Percentiles rank a stretch among this genome's conserved stretches.
These are phyloP conservation scores for Patellaria atrata DNA, from an alignment of 495 filamentous ascomycete species.

Conservation along the genomic window DNA sequence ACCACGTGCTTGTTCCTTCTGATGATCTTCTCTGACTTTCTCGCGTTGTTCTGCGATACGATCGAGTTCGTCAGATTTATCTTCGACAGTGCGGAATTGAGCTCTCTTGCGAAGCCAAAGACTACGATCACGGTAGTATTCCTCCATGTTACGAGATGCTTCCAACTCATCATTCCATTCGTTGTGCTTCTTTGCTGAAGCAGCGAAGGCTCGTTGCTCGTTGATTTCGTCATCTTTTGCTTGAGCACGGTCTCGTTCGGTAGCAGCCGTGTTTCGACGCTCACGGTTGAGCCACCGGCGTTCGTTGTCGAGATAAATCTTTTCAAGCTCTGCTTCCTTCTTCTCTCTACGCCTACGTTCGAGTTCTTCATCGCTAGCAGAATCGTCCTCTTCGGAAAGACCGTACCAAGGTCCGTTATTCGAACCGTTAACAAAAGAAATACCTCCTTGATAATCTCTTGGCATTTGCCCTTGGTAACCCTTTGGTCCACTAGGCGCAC, in stretches of 20 bases:
- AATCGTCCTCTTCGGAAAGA: conserved; percentile 75
- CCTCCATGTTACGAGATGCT: conserved; percentile 50
- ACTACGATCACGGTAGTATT: conserved; percentile 76
- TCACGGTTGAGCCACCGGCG: conserved; percentile 84
- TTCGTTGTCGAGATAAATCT: conserved; percentile 72
- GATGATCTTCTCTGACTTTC: conserved; percentile 47
- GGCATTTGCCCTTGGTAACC: conserved; percentile 58
- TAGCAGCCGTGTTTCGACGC: conserved; percentile 61
- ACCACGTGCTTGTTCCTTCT: conserved; percentile 64
- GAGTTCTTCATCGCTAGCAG: conserved; percentile 76
- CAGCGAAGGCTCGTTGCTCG: conserved; percentile 44
- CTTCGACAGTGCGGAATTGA: conserved; percentile 55
- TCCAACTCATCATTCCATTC: conserved; percentile 88
- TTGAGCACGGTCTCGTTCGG: conserved; percentile 67
- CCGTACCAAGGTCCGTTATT: conserved; percentile 47
- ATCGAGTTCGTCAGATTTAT: conserved; percentile 63
- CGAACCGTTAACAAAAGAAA: conserved; percentile 77
- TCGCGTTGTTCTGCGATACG: conserved; percentile 66
- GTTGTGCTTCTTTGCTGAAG: conserved; percentile 54
- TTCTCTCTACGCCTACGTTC: conserved; percentile 55
- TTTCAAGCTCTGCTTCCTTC: conserved; percentile 59
- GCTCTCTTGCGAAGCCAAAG: conserved; percentile 75
- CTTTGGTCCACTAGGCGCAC: conserved; percentile 70
- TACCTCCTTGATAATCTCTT: conserved; percentile 64
- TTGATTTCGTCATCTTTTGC: conserved; percentile 55